Evolutionary conservation across 2,329 filamentous ascomycete species (phyloP), one percentile per base, ranked within the genome.

Genomic region (Apiospora aurea): DNA sequence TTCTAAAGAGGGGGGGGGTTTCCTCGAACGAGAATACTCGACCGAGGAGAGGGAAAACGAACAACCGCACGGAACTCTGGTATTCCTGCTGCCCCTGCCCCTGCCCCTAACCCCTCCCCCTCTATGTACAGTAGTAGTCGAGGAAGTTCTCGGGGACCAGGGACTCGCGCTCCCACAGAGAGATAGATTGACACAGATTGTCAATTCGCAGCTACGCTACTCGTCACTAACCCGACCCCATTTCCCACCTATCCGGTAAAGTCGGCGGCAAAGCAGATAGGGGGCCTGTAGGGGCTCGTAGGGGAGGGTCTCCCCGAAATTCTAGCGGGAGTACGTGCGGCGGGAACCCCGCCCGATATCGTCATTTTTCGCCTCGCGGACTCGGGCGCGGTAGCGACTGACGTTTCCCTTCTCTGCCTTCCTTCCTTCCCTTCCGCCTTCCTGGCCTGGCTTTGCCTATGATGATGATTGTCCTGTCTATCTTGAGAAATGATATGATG

Each of bases 301-400:
- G 53, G 29, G 53, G 53, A 16, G 53, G 21, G 26, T 24, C 14
- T 21, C 57, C 57, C 57, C 41, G 41, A 61, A 64, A 38, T 21
- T 61, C 21, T 18, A 8, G 57, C 57, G 34, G 53, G 57, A 64
- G 57, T 41, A 64, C 57, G 57, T 64, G 57, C 57, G 57, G 34
- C 34, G 34, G 49, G 57, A 41, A 64, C 57, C 57, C 57, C 57
- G 57, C 57, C 53, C 34, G 21, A 38, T n/a, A 64, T 41, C 57
- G 57, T 64, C 57, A 64, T 64, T 61, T 61, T 38, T 61, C 53
- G 53, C 53, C 53, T 61, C 53, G 53, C 53, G 53, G 53, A 61
- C 53, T 61, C 53, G 29, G 29, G 53, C 21, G 26, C 34, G 16
- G 46, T 10, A 51, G 47, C n/a, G 53, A 21, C 29, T 61, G 53